Evolutionary conservation across 306 rosid species (phyloP).

Genomic region (Lathyrus aphaca): DNA sequence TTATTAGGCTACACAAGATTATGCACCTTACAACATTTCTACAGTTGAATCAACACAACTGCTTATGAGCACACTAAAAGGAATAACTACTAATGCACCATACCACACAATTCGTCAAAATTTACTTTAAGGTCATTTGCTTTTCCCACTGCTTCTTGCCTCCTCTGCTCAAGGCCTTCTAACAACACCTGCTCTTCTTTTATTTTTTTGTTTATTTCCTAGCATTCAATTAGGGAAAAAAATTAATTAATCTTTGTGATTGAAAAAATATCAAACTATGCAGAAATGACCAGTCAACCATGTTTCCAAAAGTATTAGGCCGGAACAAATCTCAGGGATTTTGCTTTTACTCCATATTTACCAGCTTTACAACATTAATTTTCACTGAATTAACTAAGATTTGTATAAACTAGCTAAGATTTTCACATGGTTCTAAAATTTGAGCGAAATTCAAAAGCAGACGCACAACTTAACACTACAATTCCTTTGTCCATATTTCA

Average conservation of each 20-base stretch:
- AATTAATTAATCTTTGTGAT: neutral
- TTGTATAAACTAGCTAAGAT: neutral
- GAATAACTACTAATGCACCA: conserved; percentile 35
- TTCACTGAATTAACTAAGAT: too few relatives aligned
- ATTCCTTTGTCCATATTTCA: conserved; percentile 1
- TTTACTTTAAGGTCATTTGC: conserved; percentile 58
- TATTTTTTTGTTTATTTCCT: conserved; percentile 60
- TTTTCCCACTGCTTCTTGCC: conserved; percentile 57
- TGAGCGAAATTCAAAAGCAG: conserved; percentile 23
- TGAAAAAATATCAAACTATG: conserved; percentile 1
- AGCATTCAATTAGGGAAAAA: conserved; percentile 42
- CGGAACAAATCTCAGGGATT: conserved; percentile 10
- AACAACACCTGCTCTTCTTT: conserved; percentile 45
- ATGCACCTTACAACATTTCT: conserved; percentile 34
- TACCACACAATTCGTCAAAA: conserved; percentile 76
- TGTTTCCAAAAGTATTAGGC: conserved; percentile 16
- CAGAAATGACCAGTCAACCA: conserved; percentile 8
- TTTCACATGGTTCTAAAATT: conserved; percentile 10
- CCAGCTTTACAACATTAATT: neutral
- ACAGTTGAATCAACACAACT: conserved; percentile 22
- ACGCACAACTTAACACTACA: neutral
- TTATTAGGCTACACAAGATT: conserved; percentile 35
- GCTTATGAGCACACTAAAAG: conserved; percentile 24
- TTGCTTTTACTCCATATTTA: conserved; percentile 28
- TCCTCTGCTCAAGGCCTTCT: conserved; percentile 50